These are phyloP conservation scores for Seiridium unicorne DNA, from an alignment of 2,329 filamentous ascomycete genomes.

Conservation along the genomic window DNA sequence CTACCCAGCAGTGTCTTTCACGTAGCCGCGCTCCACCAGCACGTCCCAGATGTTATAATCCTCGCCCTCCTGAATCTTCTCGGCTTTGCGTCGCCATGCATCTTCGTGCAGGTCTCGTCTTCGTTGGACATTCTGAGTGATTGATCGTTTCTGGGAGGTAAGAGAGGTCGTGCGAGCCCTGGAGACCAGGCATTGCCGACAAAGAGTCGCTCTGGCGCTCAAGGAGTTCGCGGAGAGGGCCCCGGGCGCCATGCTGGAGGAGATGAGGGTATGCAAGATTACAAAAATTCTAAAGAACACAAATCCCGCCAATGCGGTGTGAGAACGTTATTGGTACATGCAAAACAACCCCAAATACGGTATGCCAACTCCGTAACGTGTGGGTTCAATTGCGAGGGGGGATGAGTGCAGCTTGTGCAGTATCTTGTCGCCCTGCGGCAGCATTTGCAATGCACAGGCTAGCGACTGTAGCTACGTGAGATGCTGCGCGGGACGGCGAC, in stretches of 20 bases:
- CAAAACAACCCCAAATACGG: neutral
- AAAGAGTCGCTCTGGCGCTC: conserved; percentile 17
- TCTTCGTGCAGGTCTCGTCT: conserved; percentile 41
- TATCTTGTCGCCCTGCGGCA: too few relatives aligned
- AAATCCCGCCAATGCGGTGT: neutral
- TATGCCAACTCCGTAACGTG: too few relatives aligned
- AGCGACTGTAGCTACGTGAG: neutral
- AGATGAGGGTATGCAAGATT: neutral
- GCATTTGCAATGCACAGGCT: neutral
- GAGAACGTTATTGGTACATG: conserved; percentile 2
- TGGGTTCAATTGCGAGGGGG: too few relatives aligned
- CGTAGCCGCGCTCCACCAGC: conserved; percentile 68
- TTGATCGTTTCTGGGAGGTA: conserved; percentile 26
- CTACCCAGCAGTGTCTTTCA: conserved; percentile 71
- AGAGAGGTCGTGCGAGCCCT: conserved; percentile 13
- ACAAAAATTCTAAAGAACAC: neutral
- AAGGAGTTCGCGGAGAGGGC: conserved; percentile 7
- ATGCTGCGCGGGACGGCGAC: too few relatives aligned
- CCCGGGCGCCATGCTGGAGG: conserved; percentile 16
- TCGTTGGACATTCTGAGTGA: conserved; percentile 39
- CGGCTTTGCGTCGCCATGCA: conserved; percentile 47
- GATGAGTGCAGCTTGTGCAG: too few relatives aligned
- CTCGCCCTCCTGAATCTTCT: conserved; percentile 48
- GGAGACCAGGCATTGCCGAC: conserved; percentile 19
- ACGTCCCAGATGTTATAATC: conserved; percentile 57